Base-by-base conservation (phyloP, 805 yeast species). In the Debaryomyces hansenii region DNA sequence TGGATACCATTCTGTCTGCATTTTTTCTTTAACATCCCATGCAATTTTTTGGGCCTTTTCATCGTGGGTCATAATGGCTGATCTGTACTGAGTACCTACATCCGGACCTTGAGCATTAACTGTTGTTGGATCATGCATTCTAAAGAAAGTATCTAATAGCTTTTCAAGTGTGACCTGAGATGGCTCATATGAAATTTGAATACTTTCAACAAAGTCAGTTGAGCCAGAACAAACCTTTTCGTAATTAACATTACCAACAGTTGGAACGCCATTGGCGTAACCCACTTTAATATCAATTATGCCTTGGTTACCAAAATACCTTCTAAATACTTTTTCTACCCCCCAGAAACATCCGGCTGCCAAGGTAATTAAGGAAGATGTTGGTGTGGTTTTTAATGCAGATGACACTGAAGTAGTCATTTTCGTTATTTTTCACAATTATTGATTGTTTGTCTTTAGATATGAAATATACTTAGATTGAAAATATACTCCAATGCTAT, bases 61-160 rank as follows among this genome's bases (percentile, higher is more conserved):
- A 2, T 70, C 71, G 57, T 83, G 86, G 7, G 84, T 74, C 66
- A 83, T 89, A 9, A 94, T 78, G 1, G 84, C 96, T 14, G 92
- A 84, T 58, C 97, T 79, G 70, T 92, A 92, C 65, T 94, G 98
- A 1, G 92, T 81, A 8, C 99, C 99, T 7, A 58, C 56, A 60
- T 92, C 97, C 15, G 88, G 87, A 3, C 99, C 99, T 66, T 94
- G 98, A 1, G 78, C 60, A 58, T 91, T 82, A 44, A 77, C 50
- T 2, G 90, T 84, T 2, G 98, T 94, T 40, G 99, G 98, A 66
- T 94, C 98, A 64, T 92, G 99, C 64, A 90, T 89, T 58, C 85
- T 76, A 72, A 90, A 91, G 73, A 92, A 94, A 55, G 91, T 88
- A 46, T 85, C 91, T 37, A 89, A 67, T 38, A 92, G 67, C 24